Conservation (phyloP, 306 rosid genomes). For the Lagenaria siceraria region DNA sequence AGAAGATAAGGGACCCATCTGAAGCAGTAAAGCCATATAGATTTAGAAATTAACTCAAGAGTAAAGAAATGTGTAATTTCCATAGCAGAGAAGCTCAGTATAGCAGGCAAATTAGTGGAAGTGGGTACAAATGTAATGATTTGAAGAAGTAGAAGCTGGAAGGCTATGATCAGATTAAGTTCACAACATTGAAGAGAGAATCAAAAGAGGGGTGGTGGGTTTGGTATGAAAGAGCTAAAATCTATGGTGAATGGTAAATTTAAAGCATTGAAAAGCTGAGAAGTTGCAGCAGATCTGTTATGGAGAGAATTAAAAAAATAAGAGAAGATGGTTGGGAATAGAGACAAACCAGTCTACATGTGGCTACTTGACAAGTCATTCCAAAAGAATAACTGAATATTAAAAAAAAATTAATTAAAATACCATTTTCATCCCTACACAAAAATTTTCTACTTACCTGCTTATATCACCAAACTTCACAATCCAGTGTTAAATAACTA, state of each 20-base stretch:
- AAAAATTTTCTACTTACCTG: too few relatives aligned
- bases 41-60: neutral
- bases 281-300: neutral
- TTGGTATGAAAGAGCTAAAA: neutral
- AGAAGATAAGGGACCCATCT: constrained; percentile 8
- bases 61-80: neutral
- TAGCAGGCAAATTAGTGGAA: neutral
- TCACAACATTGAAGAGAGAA: neutral
- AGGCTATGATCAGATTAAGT: neutral
- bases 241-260: neutral
- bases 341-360: constrained; percentile 1
- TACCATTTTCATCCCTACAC: neutral
- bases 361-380: constrained; percentile 2
- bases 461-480: too few relatives aligned
- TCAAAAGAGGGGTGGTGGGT: neutral
- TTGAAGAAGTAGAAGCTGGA: neutral
- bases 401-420: too few relatives aligned
- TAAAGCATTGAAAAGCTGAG: neutral
- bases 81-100: neutral
- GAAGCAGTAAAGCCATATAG: neutral
- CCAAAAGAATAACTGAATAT: neutral
- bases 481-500: too few relatives aligned
- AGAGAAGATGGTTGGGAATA: neutral
- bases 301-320: neutral
- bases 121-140: neutral